Percentiles rank a stretch among this genome's conserved stretches.
These are phyloP conservation scores for Cyberlindnera maritima DNA, from an alignment of 805 yeast species.

Conservation along the genomic window DNA sequence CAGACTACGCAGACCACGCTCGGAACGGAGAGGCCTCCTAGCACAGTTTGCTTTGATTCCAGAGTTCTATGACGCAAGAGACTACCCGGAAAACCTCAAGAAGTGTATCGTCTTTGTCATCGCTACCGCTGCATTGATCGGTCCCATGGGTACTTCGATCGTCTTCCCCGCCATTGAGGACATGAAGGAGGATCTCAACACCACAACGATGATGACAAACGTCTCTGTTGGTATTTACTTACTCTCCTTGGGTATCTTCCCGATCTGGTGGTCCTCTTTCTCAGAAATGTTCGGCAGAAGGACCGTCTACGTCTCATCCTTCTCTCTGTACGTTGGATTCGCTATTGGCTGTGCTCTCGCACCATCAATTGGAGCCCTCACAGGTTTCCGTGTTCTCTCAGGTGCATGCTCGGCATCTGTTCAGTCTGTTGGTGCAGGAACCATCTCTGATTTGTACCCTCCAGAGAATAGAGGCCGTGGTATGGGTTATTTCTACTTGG, in stretches of 20 bases:
- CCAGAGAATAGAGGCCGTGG: constrained; percentile 73
- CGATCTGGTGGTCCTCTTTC: constrained; percentile 86
- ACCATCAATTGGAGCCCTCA: constrained; percentile 57
- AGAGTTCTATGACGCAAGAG: constrained; percentile 72
- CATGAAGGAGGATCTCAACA: constrained; percentile 51
- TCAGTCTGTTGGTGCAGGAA: constrained; percentile 88
- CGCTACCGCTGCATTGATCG: constrained; percentile 72
- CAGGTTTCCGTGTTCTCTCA: constrained; percentile 64
- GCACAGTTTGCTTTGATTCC: constrained; percentile 51
- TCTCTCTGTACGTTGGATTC: constrained; percentile 59
- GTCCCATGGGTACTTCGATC: constrained; percentile 89
- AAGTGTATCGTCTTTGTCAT: constrained; percentile 56
- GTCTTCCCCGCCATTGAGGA: constrained; percentile 74
- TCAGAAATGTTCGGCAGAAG: constrained; percentile 77
- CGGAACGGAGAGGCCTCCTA: constrained; percentile 51
- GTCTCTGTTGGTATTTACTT: constrained; percentile 79
- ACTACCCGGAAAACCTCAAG: constrained; percentile 51
- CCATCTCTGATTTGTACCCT: constrained; percentile 68
- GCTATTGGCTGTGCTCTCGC: constrained; percentile 71
- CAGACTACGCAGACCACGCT: constrained; percentile 15
- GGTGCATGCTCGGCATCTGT: constrained; percentile 87
- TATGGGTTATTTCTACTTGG: constrained; percentile 77
- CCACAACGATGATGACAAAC: constrained; percentile 61
- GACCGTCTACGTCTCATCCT: constrained; percentile 67
- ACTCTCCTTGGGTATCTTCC: constrained; percentile 71